These are phyloP conservation scores for Auriscalpium orientale DNA, from an alignment of 768 basidiomycete genomes.

Conservation along the genomic window DNA sequence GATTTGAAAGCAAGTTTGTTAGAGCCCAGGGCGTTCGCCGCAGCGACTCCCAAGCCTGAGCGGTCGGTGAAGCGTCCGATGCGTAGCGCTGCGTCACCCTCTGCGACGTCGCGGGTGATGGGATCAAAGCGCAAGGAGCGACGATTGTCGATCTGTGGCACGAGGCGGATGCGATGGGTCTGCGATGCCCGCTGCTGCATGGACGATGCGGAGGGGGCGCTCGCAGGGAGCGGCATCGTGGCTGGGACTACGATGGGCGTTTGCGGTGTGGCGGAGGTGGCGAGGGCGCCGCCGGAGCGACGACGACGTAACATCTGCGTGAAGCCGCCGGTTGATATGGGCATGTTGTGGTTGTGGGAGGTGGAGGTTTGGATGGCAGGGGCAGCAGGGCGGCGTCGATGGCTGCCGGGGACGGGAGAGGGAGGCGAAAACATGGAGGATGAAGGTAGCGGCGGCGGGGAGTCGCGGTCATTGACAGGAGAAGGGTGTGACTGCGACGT, in stretches of 20 bases:
- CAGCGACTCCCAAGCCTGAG: slow-evolving; percentile 55
- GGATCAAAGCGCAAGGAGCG: slow-evolving; percentile 89
- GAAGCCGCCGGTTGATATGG: slow-evolving; percentile 34
- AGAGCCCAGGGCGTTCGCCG: slow-evolving; percentile 60
- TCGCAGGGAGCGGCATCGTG: slow-evolving; percentile 15
- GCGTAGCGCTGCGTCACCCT: slow-evolving; percentile 63
- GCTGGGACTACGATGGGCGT: slow-evolving; percentile 17
- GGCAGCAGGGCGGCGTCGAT: slow-evolving; percentile 33
- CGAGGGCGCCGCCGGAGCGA: slow-evolving; percentile 54
- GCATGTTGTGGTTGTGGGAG: slow-evolving; percentile 28
- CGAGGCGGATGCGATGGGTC: slow-evolving; percentile 78
- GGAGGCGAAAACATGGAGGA: slow-evolving; percentile 26
- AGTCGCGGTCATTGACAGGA: slow-evolving; percentile 29
- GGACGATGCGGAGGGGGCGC: slow-evolving; percentile 16
- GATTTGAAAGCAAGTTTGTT: slow-evolving; percentile 91
- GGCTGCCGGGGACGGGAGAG: slow-evolving; percentile 22
- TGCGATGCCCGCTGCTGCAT: slow-evolving; percentile 16
- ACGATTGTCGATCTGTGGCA: slow-evolving; percentile 88
- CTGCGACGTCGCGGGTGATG: slow-evolving; percentile 75
- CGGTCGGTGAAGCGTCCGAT: slow-evolving; percentile 95
- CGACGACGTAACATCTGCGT: slow-evolving; percentile 60
- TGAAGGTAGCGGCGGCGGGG: slow-evolving; percentile 36
- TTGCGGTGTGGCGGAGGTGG: slow-evolving; percentile 22
- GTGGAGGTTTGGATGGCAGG: slow-evolving; percentile 29
- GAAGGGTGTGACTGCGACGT: slow-evolving; percentile 51